Percentiles rank a stretch among this genome's conserved stretches.
Conservation (phyloP, 202 grass and related monocot genomes). For the Eragrostis tef region DNA sequence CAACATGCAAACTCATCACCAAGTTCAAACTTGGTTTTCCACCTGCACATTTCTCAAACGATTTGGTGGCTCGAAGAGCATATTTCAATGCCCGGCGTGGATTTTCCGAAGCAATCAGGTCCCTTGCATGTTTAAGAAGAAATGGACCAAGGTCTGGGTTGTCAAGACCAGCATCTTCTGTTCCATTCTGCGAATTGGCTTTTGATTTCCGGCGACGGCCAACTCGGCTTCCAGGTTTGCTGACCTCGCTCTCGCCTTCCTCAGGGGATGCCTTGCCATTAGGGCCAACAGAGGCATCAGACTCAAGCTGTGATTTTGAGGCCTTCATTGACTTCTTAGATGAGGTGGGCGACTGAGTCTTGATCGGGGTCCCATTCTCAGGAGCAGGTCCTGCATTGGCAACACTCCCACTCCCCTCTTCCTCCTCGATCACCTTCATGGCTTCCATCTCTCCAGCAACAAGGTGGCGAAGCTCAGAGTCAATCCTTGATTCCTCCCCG, state of each 20-base stretch:
- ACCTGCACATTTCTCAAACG: conserved; percentile 89
- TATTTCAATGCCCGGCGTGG: conserved; percentile 83
- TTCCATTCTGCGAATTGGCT: conserved; percentile 58
- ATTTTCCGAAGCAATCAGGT: conserved; percentile 92
- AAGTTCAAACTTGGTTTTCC: conserved; percentile 83
- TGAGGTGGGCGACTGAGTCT: conserved; percentile 55
- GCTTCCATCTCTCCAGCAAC: conserved; percentile 98
- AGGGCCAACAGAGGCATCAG: conserved; percentile 58
- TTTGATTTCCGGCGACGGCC: conserved; percentile 60
- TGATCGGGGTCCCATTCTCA: conserved; percentile 52
- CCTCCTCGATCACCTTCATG: conserved; percentile 83
- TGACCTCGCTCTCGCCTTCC: conserved; percentile 62
- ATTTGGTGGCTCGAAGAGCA: conserved; percentile 81
- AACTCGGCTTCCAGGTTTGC: conserved; percentile 53
- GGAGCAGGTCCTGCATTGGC: conserved; percentile 46
- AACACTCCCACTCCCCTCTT: conserved; percentile 44
- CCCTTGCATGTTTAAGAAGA: conserved; percentile 92
- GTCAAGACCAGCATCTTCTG: conserved; percentile 67
- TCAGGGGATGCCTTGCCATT: conserved; percentile 58
- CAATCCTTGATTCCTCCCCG: conserved; percentile 90
- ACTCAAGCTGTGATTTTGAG: conserved; percentile 54
- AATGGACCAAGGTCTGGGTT: conserved; percentile 96
- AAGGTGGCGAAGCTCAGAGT: conserved; percentile 92
- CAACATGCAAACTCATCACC: conserved; percentile 94
- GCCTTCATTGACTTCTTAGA: conserved; percentile 73